phyloP scores from a whole-genome alignment of 2,329 filamentous ascomycete species.

The Nigrograna mackinnonii region DNA sequence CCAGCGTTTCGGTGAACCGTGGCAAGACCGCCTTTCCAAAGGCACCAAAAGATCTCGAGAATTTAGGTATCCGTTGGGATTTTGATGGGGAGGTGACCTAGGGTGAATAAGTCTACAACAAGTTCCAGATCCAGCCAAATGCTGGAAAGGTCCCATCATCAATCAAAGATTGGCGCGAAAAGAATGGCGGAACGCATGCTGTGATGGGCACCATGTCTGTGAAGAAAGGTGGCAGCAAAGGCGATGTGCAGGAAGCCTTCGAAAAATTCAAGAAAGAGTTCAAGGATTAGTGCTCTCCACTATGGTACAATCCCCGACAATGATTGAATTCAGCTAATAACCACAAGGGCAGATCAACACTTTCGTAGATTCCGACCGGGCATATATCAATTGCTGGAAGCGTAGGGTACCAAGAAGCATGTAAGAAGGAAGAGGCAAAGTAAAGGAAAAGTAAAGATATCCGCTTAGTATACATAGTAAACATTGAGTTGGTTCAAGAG shows the following conservation, averaged over 20 bases:
- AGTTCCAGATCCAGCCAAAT: slow-evolving; percentile 33
- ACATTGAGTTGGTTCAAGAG: no score
- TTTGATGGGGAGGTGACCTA: slow-evolving; percentile 8
- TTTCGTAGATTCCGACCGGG: no score
- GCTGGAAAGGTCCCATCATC: slow-evolving; percentile 29
- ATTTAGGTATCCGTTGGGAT: slow-evolving; percentile 6
- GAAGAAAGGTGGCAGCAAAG: slow-evolving; percentile 18
- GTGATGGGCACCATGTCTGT: slow-evolving; percentile 22
- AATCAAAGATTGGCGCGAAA: slow-evolving; percentile 26
- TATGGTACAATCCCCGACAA: no score
- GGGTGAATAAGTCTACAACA: slow-evolving; percentile 12
- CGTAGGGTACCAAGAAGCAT: no score
- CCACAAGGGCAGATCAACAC: no score
- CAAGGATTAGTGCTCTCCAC: no score
- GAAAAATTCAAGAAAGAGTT: slow-evolving; percentile 4
- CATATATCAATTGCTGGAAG: no score
- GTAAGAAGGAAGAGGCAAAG: no score
- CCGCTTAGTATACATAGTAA: no score
- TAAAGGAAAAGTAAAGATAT: no score
- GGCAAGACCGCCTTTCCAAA: slow-evolving; percentile 11
- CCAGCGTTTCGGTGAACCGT: slow-evolving; percentile 2
- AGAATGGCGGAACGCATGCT: slow-evolving; percentile 33
- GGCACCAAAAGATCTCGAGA: slow-evolving; percentile 2
- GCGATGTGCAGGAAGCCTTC: slow-evolving; percentile 14
- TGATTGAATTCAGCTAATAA: no score